phyloP scores from a whole-genome alignment of 148 eudicot species.

The Silene latifolia region DNA sequence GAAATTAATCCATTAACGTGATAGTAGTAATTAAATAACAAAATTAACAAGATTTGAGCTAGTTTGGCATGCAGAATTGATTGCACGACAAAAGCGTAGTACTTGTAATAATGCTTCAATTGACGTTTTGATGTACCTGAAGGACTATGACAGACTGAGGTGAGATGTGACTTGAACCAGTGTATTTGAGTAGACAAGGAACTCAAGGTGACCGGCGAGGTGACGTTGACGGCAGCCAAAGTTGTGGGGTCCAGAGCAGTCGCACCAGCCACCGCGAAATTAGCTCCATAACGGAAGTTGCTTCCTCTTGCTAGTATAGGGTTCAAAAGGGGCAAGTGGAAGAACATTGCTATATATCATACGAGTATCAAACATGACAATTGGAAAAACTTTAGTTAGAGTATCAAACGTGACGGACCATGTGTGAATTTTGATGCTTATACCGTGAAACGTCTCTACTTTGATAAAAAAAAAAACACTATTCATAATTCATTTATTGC shows the following conservation, averaged over 20 bases:
- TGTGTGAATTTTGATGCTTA: no score
- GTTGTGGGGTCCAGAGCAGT: slow-evolving; percentile 26
- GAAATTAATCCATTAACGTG: no score
- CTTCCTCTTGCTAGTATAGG: slow-evolving; percentile 34
- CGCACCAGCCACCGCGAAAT: slow-evolving; percentile 39
- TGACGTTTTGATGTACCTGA: slow-evolving; percentile 13
- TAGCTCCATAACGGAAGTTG: slow-evolving; percentile 38
- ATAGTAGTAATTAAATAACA: no score
- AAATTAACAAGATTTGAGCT: no score
- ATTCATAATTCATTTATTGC: no score
- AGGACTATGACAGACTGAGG: slow-evolving; percentile 9
- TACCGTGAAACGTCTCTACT: no score
- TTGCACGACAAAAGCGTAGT: no score
- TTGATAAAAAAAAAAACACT: no score
- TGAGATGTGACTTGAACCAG: slow-evolving; percentile 37
- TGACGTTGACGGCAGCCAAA: slow-evolving; percentile 7
- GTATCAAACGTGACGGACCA: no score
- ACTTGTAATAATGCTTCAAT: no score
- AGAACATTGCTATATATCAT: slow-evolving; percentile 26
- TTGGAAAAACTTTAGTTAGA: not conserved
- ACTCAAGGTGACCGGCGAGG: slow-evolving; percentile 1
- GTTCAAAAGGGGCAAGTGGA: slow-evolving; percentile 27
- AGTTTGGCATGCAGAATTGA: no score
- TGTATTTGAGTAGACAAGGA: slow-evolving; percentile 30
- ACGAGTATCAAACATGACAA: not conserved